phyloP scores from a whole-genome alignment of 345 rosid genomes.

The Noccaea caerulescens region DNA sequence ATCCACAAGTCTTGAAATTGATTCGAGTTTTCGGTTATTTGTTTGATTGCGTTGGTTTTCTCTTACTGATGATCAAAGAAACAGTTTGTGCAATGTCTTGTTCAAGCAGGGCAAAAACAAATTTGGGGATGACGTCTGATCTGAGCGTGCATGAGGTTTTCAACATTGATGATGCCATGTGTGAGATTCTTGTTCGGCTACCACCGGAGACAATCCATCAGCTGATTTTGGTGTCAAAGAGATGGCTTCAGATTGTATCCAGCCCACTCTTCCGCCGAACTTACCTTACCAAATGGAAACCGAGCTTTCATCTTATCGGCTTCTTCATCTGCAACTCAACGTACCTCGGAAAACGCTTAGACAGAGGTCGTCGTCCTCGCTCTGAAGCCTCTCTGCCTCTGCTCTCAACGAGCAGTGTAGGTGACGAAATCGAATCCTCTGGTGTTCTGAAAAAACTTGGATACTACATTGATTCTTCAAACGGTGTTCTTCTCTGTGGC shows the following conservation, averaged over 20 bases:
- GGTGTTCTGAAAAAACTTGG: constrained; percentile 56
- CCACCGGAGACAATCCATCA: constrained; percentile 56
- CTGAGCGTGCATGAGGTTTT: constrained; percentile 46
- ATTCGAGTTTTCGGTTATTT: neutral
- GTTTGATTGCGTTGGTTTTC: constrained; percentile 8
- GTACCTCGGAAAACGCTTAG: constrained; percentile 55
- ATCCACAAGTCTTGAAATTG: constrained; percentile 4
- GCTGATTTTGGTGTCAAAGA: constrained; percentile 56
- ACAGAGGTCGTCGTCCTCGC: constrained; percentile 49
- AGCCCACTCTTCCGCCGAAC: constrained; percentile 50
- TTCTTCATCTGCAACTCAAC: constrained; percentile 54
- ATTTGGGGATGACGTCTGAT: constrained; percentile 29
- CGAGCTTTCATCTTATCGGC: constrained; percentile 55
- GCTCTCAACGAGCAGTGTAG: constrained; percentile 57
- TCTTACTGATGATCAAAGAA: constrained; percentile 29
- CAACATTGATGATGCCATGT: constrained; percentile 54
- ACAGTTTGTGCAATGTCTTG: constrained; percentile 37
- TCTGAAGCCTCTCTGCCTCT: constrained; percentile 60
- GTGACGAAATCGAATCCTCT: constrained; percentile 59
- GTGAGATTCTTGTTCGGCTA: constrained; percentile 53
- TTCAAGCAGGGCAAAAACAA: constrained; percentile 27
- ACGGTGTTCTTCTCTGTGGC: constrained; percentile 68
- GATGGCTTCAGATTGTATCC: constrained; percentile 61
- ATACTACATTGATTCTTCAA: constrained; percentile 66
- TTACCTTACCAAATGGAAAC: constrained; percentile 54